Evolutionary conservation across 73 alveolate genomes (phyloP).

Genomic region (Tetrahymena malaccensis): DNA sequence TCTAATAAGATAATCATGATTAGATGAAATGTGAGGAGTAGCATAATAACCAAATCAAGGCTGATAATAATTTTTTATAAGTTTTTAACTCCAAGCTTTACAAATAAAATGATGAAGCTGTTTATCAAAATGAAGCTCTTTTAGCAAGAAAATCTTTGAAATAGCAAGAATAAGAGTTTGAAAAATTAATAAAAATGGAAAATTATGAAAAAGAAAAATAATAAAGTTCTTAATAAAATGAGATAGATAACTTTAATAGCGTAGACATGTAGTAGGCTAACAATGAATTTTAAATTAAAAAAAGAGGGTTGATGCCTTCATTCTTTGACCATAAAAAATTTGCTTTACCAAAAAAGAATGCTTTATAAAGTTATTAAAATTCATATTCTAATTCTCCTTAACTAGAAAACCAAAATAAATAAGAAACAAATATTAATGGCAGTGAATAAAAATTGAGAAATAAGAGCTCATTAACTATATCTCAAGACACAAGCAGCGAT

Average conservation of each 20-base stretch:
- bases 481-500: neutral
- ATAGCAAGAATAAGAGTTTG: neutral
- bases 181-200: neutral
- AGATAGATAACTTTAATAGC: neutral
- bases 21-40: neutral
- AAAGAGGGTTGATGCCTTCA: neutral
- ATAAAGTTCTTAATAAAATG: neutral
- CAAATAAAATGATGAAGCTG: neutral
- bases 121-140: neutral
- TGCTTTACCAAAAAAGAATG: neutral
- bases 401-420: neutral
- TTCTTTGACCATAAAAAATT: neutral
- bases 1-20: too few relatives aligned
- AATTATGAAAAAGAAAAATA: too few relatives aligned
- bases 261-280: neutral
- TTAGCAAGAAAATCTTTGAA: neutral
- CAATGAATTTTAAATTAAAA: neutral
- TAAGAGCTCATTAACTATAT: neutral
- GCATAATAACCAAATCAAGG: neutral
- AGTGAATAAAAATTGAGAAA: neutral
- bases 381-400: neutral
- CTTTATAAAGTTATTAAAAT: neutral
- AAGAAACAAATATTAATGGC: neutral
- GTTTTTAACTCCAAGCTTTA: neutral
- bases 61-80: neutral